Evolutionary conservation across 805 yeast species (phyloP).

Genomic region (Wickerhamiella domercqiae): DNA sequence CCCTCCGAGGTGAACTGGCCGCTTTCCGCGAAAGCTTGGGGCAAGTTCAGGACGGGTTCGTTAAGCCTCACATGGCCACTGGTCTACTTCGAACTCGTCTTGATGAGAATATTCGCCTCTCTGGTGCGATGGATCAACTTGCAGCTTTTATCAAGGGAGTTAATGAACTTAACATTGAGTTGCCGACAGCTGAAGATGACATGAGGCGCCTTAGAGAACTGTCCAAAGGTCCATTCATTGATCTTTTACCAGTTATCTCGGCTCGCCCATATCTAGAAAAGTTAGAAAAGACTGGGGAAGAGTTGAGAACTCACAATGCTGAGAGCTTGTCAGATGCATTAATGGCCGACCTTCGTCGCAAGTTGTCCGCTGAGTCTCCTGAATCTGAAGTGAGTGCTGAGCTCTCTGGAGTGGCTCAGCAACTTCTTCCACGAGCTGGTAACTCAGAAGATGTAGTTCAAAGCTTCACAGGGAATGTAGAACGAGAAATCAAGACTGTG

Average conservation of each 20-base stretch:
- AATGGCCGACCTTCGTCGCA: slow-evolving; percentile 5
- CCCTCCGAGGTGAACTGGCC: slow-evolving; percentile 29
- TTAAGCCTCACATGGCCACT: slow-evolving; percentile 9
- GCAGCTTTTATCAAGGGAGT: slow-evolving; percentile 38
- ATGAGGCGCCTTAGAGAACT: background rate
- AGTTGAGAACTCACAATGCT: background rate
- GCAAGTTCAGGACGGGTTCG: slow-evolving; percentile 6
- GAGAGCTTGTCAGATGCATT: slow-evolving; percentile 1
- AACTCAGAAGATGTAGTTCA: slow-evolving; percentile 32
- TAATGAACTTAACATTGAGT: slow-evolving; percentile 34
- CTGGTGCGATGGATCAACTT: slow-evolving; percentile 26
- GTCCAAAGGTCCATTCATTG: slow-evolving; percentile 23
- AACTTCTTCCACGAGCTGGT: background rate
- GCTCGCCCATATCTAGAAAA: slow-evolving; percentile 35
- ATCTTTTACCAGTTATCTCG: slow-evolving; percentile 36
- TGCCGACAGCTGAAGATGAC: background rate
- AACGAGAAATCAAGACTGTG: slow-evolving; percentile 55
- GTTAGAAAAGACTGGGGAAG: slow-evolving; percentile 22
- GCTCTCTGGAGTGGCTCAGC: background rate
- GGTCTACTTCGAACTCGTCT: slow-evolving; percentile 17
- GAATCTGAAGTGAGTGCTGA: background rate
- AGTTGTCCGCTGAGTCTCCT: background rate
- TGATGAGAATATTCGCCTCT: slow-evolving; percentile 32
- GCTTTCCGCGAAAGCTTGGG: slow-evolving; percentile 24
- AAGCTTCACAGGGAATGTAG: slow-evolving; percentile 50